A percentile compares a stretch with the other conserved stretches of the same genome.
phyloP scores from a whole-genome alignment of 2,329 filamentous ascomycete species.

The Colletotrichum musae region DNA sequence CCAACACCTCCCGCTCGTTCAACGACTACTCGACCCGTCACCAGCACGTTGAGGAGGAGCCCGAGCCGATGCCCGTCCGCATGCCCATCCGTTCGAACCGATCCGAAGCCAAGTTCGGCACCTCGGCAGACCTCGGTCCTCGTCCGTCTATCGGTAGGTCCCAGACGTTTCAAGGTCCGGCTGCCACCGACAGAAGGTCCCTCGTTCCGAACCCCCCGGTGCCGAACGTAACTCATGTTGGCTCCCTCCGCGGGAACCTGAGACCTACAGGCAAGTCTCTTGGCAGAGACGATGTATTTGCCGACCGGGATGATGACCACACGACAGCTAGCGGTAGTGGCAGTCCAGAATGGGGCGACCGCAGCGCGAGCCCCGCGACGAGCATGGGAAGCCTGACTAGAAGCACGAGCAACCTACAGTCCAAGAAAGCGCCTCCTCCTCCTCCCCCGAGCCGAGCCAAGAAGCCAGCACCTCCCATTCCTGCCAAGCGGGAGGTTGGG shows the following conservation, averaged over 20 bases:
- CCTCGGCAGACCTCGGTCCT: conserved; percentile 52
- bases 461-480: conserved; percentile 67
- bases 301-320: conserved; percentile 63
- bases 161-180: conserved; percentile 55
- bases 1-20: conserved; percentile 64
- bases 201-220: conserved; percentile 28
- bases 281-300: conserved; percentile 61
- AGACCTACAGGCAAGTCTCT: conserved; percentile 59
- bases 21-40: conserved; percentile 51
- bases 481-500: conserved; percentile 49
- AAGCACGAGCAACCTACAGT: conserved; percentile 52
- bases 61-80: conserved; percentile 54
- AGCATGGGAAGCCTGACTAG: conserved; percentile 69
- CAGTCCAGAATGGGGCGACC: conserved; percentile 66
- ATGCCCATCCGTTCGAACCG: conserved; percentile 60
- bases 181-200: conserved; percentile 39
- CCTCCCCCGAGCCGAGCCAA: conserved; percentile 64
- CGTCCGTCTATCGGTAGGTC: conserved; percentile 55
- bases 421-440: conserved; percentile 60
- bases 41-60: conserved; percentile 47
- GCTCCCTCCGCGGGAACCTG: conserved; percentile 57
- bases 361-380: conserved; percentile 69
- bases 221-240: conserved; percentile 48
- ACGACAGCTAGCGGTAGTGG: conserved; percentile 65
- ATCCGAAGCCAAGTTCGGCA: conserved; percentile 47